Evolutionary conservation across 805 yeast species (phyloP).

Genomic region (Pichia insulana): DNA sequence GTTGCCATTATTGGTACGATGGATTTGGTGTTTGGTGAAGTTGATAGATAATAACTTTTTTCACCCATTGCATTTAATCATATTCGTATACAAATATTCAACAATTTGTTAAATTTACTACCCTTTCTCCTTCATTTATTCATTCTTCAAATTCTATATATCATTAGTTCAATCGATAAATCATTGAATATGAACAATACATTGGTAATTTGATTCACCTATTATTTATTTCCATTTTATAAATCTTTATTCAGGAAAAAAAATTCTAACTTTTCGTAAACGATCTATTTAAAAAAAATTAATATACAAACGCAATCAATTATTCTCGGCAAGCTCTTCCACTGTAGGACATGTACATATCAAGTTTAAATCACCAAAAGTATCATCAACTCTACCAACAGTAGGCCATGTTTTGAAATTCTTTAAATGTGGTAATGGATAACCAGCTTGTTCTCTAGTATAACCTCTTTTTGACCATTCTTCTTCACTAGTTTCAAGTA

Average conservation of each 20-base stretch:
- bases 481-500: slow-evolving; percentile 44
- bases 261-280: neutral
- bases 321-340: slow-evolving; percentile 50
- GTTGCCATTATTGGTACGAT: slow-evolving; percentile 91
- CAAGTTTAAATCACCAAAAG: slow-evolving; percentile 87
- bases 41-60: slow-evolving; percentile 54
- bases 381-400: slow-evolving; percentile 87
- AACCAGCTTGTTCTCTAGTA: slow-evolving; percentile 88
- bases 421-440: slow-evolving; percentile 70
- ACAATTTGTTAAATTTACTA: too few relatives aligned
- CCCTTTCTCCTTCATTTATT: neutral
- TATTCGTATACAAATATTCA: neutral
- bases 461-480: slow-evolving; percentile 87
- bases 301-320: neutral
- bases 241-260: too few relatives aligned
- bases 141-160: neutral
- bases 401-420: slow-evolving; percentile 89
- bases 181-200: neutral
- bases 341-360: slow-evolving; percentile 90
- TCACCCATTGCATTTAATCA: neutral
- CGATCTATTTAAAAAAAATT: too few relatives aligned
- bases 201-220: neutral
- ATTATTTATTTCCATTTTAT: too few relatives aligned
- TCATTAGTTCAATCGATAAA: neutral
- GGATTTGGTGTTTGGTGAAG: slow-evolving; percentile 94